Base-by-base conservation (phyloP, 1,139 yeast genomes). In the Blastobotrys arbuscula region DNA sequence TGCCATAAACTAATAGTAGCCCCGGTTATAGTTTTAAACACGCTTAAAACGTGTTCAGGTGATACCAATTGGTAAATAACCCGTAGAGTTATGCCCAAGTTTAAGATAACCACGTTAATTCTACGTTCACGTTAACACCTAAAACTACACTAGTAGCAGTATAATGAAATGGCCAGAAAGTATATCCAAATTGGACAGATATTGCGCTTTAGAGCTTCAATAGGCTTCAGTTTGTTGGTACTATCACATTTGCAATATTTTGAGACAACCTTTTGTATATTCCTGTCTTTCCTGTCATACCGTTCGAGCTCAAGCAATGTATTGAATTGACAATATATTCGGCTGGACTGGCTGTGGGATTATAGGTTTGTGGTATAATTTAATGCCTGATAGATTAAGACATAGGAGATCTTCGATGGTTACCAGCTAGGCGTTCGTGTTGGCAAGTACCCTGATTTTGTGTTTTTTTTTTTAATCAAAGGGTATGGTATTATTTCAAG, bases 301-400 rank as follows among this genome's bases (percentile, higher is more conserved):
- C 71, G 7, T 66, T 55, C 50, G 66, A 64, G 3, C 56, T 67
- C 21, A 54, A 45, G n/a, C 20, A 47, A 2, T 59, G 64, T 7
- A 55, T 66, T 55, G 62, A 61, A 1, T 53, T 67, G 45, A 63
- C 66, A 1, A 52, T 62, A 6, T 67, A 66, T 53, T 62, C 71
- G 1, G 66, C 59, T 3, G 70, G 68, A 1, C 52, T 66, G 15
- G 56, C 65, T 37, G 60, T 59, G 12, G 61, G 59, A 1, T 57
- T 66, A 19, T 43, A 65, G n/a, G 47, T 60, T 3, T 59, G 61
- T 42, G 71, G 71, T 8, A 58, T 51, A 37, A 2, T 44, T 59
- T 51, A 37, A 2, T 44, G 6, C 13, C 39, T 23, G 47, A 44
- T 31, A 18, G 43, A 7, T 19, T 44, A 15, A 13, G 18, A 12